Evolutionary conservation across 306 rosid genomes (phyloP).

Genomic region (Dalbergia cochinchinensis): DNA sequence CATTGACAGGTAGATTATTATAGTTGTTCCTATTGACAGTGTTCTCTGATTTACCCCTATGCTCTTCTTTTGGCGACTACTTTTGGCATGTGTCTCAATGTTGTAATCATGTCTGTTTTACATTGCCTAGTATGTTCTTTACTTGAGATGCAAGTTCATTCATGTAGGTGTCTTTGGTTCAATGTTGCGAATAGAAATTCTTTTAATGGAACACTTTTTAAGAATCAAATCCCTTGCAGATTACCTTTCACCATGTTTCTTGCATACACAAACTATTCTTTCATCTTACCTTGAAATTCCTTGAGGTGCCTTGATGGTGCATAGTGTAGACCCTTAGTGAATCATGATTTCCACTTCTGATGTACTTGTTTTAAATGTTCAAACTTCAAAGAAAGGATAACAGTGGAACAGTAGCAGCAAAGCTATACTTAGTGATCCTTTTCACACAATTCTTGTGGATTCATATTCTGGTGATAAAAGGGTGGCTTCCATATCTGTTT

Average conservation of each 20-base stretch:
- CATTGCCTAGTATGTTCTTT: not conserved
- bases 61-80: constrained; percentile 31
- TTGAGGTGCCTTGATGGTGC: constrained; percentile 11
- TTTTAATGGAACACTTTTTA: constrained; percentile 15
- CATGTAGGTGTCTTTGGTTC: constrained; percentile 25
- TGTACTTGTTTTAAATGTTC: not conserved
- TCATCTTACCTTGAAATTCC: constrained; percentile 16
- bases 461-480: not conserved
- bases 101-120: constrained; percentile 31
- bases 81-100: constrained; percentile 38
- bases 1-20: constrained; percentile 75
- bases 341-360: not conserved
- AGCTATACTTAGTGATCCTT: not conserved
- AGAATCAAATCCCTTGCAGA: constrained; percentile 18
- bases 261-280: not conserved
- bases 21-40: not conserved
- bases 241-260: constrained; percentile 20
- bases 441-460: not conserved
- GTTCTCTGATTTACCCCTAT: not conserved
- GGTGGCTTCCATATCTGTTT: not conserved
- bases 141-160: constrained; percentile 30
- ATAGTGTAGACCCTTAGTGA: not conserved
- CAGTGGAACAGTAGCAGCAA: constrained; percentile 2
- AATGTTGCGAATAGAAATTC: constrained; percentile 19
- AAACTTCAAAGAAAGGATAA: constrained; percentile 19